These are phyloP conservation scores for Boletus sp. DNA, from an alignment of 1,284 basidiomycete genomes.

Conservation along the genomic window DNA sequence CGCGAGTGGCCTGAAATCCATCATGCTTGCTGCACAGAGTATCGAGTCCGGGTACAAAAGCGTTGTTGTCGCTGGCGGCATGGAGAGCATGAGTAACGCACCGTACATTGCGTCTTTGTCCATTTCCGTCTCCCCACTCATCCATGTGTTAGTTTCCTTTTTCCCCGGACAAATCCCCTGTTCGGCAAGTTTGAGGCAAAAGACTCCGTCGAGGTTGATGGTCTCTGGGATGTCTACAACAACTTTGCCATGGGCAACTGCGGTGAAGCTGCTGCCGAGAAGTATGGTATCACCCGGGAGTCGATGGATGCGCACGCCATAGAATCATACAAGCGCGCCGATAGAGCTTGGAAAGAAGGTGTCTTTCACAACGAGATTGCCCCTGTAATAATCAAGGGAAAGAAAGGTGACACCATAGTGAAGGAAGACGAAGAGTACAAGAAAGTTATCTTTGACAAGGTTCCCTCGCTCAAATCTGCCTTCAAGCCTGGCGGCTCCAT, in stretches of 20 bases:
- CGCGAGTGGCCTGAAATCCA: slow-evolving; percentile 91
- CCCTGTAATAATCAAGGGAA: slow-evolving; percentile 90
- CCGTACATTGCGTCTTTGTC: slow-evolving; percentile 52
- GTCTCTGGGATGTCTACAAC: slow-evolving; percentile 95
- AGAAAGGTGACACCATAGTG: slow-evolving; percentile 89
- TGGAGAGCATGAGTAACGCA: slow-evolving; percentile 97
- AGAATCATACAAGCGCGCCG: slow-evolving; percentile 92
- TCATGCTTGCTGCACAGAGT: slow-evolving; percentile 90
- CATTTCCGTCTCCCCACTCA: slow-evolving; percentile 6
- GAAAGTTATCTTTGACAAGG: slow-evolving; percentile 89
- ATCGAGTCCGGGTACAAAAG: slow-evolving; percentile 84
- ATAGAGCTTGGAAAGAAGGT: slow-evolving; percentile 84
- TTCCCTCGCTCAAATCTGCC: slow-evolving; percentile 80
- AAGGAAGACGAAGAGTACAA: slow-evolving; percentile 98
- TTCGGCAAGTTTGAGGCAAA: slow-evolving; percentile 88
- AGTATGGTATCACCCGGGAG: slow-evolving; percentile 81
- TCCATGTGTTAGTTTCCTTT: slow-evolving; percentile 61
- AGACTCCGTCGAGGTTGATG: slow-evolving; percentile 90
- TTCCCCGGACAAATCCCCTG: slow-evolving; percentile 81
- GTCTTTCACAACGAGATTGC: slow-evolving; percentile 88
- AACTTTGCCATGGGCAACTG: slow-evolving; percentile 97
- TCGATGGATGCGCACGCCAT: slow-evolving; percentile 88
- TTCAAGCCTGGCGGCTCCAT: slow-evolving; percentile 91
- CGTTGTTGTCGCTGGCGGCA: slow-evolving; percentile 91
- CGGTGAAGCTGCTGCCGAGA: slow-evolving; percentile 83